A percentile compares a stretch with the other conserved stretches of the same genome.
Evolutionary conservation across 2,329 filamentous ascomycete species (phyloP).

Genomic region (Aspergillus fumigatiaffinis): DNA sequence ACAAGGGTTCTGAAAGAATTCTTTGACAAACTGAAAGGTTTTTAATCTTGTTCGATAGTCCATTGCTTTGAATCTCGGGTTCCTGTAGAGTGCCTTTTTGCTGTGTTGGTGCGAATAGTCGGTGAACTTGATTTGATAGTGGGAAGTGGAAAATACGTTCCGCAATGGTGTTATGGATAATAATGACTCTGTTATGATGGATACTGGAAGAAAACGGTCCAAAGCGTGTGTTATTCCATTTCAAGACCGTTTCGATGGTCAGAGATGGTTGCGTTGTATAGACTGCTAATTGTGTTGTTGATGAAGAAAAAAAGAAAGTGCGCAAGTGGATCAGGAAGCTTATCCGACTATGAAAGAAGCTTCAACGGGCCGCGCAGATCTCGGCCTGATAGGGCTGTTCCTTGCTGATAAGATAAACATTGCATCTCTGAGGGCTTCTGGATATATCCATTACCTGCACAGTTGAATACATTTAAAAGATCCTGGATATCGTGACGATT

Average conservation of each 20-base stretch:
- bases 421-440: no score
- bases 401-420: no score
- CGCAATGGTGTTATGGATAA: no score
- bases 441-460: no score
- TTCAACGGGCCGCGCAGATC: no score
- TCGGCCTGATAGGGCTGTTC: conserved; percentile 5
- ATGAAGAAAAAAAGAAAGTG: neutral
- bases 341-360: neutral
- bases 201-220: neutral
- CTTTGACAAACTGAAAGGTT: conserved; percentile 3
- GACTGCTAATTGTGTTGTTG: neutral
- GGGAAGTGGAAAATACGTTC: neutral
- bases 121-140: neutral
- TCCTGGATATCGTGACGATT: no score
- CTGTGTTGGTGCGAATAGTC: neutral
- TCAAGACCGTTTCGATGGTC: neutral
- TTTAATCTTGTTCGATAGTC: conserved; percentile 12
- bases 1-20: conserved; percentile 11
- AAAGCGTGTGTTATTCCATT: conserved; percentile 20
- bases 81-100: neutral
- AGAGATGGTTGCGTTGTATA: neutral
- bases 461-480: no score
- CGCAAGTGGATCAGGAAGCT: neutral
- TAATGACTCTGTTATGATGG: neutral
- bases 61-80: conserved; percentile 9